These are phyloP conservation scores for Heterococcus sp. DNA, from an alignment of 108 stramenopile species.

Conservation along the genomic window DNA sequence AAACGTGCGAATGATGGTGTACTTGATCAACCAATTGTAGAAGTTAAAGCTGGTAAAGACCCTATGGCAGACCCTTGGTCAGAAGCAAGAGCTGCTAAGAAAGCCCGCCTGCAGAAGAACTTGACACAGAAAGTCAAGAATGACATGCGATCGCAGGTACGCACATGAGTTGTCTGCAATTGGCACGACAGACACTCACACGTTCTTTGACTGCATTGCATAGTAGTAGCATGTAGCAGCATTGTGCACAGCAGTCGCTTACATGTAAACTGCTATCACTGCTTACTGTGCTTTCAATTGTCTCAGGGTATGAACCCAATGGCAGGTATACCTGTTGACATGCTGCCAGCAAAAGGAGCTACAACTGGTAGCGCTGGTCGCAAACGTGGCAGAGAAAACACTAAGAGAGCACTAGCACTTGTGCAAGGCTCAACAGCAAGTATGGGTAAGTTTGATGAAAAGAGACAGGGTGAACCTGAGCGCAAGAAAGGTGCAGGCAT, in stretches of 20 bases:
- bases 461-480: slow-evolving; percentile 30
- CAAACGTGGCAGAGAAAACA: slow-evolving; percentile 38
- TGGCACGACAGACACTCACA: neutral
- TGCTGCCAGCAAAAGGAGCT: slow-evolving; percentile 1
- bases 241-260: too few relatives aligned
- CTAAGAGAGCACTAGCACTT: slow-evolving; percentile 33
- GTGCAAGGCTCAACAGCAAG: slow-evolving; percentile 53
- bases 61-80: slow-evolving; percentile 48
- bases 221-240: too few relatives aligned
- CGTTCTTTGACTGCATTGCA: neutral
- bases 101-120: slow-evolving; percentile 61
- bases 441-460: slow-evolving; percentile 49
- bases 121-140: slow-evolving; percentile 32
- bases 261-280: slow-evolving; percentile 14
- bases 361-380: neutral
- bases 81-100: slow-evolving; percentile 50
- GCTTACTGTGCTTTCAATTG: too few relatives aligned
- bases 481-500: slow-evolving; percentile 13
- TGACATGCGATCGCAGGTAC: neutral
- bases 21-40: slow-evolving; percentile 55
- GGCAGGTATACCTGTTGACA: slow-evolving; percentile 52
- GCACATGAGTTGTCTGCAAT: neutral
- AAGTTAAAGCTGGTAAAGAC: slow-evolving; percentile 52
- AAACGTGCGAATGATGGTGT: slow-evolving; percentile 53
- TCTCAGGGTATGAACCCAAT: slow-evolving; percentile 8